Conservation (phyloP, 2,329 filamentous ascomycete species). For the Arthroderma sp. region DNA sequence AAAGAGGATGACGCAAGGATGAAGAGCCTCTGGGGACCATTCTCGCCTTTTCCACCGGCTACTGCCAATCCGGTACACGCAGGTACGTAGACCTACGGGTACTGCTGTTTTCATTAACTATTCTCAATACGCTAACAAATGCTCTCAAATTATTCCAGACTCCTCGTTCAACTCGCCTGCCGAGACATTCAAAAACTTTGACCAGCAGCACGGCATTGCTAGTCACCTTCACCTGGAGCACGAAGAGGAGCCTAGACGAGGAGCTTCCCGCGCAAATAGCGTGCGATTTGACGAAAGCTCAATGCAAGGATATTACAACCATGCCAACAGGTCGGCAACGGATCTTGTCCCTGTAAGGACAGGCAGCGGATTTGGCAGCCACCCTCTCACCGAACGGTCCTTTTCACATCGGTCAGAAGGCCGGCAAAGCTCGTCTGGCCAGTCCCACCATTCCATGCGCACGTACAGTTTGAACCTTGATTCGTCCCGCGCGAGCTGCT, state of each 20-base stretch:
- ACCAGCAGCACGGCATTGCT: slow-evolving; percentile 62
- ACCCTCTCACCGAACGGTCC: slow-evolving; percentile 76
- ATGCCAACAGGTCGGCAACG: slow-evolving; percentile 66
- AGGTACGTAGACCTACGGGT: slow-evolving; percentile 42
- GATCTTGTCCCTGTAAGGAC: slow-evolving; percentile 69
- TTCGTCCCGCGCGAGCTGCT: slow-evolving; percentile 46
- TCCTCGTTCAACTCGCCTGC: slow-evolving; percentile 65
- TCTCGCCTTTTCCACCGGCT: slow-evolving; percentile 78
- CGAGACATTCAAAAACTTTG: slow-evolving; percentile 80
- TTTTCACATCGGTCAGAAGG: slow-evolving; percentile 94
- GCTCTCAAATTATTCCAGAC: slow-evolving; percentile 36
- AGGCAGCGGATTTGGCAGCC: slow-evolving; percentile 62
- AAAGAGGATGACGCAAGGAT: slow-evolving; percentile 50
- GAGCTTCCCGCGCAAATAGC: slow-evolving; percentile 85
- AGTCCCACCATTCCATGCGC: slow-evolving; percentile 61
- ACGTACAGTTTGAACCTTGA: slow-evolving; percentile 83
- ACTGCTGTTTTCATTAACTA: too few relatives aligned
- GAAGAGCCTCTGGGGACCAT: slow-evolving; percentile 77
- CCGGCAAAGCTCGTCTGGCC: slow-evolving; percentile 81
- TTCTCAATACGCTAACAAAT: too few relatives aligned
- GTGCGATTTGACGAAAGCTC: slow-evolving; percentile 96
- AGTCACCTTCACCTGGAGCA: slow-evolving; percentile 72
- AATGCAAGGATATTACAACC: slow-evolving; percentile 77
- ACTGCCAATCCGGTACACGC: slow-evolving; percentile 73
- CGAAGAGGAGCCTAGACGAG: slow-evolving; percentile 74